These are phyloP conservation scores for Scenedesmus sp. DNA, from an alignment of 163 green algal species.

Conservation along the genomic window DNA sequence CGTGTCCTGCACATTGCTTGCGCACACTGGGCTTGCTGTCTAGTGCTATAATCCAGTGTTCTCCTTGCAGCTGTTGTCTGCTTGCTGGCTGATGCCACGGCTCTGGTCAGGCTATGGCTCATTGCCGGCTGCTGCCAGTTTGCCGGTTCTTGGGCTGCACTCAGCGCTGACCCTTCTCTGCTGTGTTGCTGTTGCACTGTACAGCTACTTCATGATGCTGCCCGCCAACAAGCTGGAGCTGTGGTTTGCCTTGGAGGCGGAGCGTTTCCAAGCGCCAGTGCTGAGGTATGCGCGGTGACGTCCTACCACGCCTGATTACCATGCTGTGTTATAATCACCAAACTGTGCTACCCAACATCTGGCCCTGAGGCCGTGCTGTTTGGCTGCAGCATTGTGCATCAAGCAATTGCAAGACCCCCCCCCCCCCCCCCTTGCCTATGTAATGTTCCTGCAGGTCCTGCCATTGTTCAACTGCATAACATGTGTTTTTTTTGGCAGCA, in stretches of 20 bases:
- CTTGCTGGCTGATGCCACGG: no score
- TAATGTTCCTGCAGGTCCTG: no score
- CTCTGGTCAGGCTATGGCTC: no score
- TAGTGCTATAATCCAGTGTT: neutral
- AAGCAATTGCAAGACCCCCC: no score
- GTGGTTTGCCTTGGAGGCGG: slow-evolving; percentile 93
- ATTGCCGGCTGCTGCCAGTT: neutral
- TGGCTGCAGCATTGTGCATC: no score
- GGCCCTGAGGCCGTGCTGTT: no score
- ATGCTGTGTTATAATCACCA: no score
- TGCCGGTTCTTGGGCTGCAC: neutral
- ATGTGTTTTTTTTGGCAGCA: no score
- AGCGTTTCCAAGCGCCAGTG: slow-evolving; percentile 80
- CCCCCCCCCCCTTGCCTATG: no score
- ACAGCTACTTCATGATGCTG: slow-evolving; percentile 83
- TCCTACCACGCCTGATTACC: no score
- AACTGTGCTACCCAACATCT: no score
- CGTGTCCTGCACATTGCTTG: neutral
- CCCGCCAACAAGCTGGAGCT: slow-evolving; percentile 94
- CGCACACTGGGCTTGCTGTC: neutral
- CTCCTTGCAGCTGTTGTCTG: neutral
- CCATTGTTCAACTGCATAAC: no score
- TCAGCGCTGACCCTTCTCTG: neutral
- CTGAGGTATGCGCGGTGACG: slow-evolving; percentile 25
- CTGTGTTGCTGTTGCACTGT: neutral